A percentile compares a stretch with the other conserved stretches of the same genome.
These are phyloP conservation scores for Sporobolomyces roseus DNA, from an alignment of 768 basidiomycete genomes.

Conservation along the genomic window DNA sequence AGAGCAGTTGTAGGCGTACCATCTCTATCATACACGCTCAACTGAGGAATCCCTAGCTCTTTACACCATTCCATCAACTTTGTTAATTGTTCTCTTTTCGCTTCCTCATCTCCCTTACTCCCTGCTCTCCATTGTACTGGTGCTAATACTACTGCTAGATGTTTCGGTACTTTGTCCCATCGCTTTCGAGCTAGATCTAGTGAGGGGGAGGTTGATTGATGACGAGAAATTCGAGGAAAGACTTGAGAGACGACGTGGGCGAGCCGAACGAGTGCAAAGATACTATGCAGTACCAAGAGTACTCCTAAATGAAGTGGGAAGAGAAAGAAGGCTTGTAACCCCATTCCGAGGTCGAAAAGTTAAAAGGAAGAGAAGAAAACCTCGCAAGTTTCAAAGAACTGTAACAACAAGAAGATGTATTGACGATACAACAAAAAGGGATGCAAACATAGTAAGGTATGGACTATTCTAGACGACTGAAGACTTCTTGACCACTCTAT, in stretches of 20 bases:
- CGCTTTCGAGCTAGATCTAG: neutral
- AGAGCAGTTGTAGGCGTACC: slow-evolving; percentile 3
- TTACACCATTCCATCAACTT: neutral
- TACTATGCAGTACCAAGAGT: slow-evolving; percentile 21
- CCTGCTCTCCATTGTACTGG: neutral
- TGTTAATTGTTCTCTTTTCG: neutral
- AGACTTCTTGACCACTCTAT: too few species aligned
- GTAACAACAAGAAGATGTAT: too few species aligned
- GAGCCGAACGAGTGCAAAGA: slow-evolving; percentile 21
- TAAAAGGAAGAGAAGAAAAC: neutral
- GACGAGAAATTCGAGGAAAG: slow-evolving; percentile 8
- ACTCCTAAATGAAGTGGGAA: slow-evolving; percentile 26
- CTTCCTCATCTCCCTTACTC: too few species aligned
- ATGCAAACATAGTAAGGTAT: too few species aligned
- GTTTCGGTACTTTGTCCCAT: slow-evolving; percentile 31
- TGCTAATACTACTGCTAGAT: slow-evolving; percentile 27
- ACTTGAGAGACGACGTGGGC: too few species aligned
- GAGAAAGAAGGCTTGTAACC: neutral
- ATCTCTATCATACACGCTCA: slow-evolving; percentile 29
- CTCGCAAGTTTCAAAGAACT: neutral
- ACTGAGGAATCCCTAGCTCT: slow-evolving; percentile 3
- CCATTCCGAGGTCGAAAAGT: neutral
- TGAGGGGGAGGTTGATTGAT: neutral
- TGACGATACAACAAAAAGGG: too few species aligned
- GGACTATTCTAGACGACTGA: too few species aligned